Percentiles rank a stretch among this genome's conserved stretches.
These are phyloP conservation scores for Ascochyta viciae-villosae DNA, from an alignment of 2,329 filamentous ascomycete species.

Conservation along the genomic window DNA sequence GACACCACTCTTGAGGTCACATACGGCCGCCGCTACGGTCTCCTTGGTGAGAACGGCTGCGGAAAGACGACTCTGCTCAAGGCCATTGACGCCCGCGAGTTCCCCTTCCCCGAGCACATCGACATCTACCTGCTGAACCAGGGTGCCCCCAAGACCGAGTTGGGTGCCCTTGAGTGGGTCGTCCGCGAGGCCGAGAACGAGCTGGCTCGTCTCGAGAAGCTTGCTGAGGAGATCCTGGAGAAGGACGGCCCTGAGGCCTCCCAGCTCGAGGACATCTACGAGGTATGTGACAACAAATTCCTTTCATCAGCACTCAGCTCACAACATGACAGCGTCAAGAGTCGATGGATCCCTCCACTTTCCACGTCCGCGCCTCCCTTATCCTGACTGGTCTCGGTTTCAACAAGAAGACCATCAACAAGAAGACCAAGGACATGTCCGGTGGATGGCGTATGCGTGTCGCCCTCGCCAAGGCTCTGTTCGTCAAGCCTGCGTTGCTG, in stretches of 20 bases:
- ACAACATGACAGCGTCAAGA: conserved; percentile 79
- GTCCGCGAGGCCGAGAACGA: conserved; percentile 93
- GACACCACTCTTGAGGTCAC: conserved; percentile 93
- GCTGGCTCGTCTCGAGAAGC: conserved; percentile 85
- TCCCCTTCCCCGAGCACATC: conserved; percentile 92
- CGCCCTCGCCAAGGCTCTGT: conserved; percentile 93
- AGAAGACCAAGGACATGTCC: conserved; percentile 99
- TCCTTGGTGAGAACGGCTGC: conserved; percentile 98
- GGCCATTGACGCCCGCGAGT: conserved; percentile 91
- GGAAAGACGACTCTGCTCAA: conserved; percentile 98
- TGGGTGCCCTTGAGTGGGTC: conserved; percentile 96
- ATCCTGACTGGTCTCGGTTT: conserved; percentile 99
- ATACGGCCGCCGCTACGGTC: conserved; percentile 89
- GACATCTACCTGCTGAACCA: conserved; percentile 99
- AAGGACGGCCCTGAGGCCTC: conserved; percentile 90
- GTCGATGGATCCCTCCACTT: conserved; percentile 97
- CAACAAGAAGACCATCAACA: conserved; percentile 97
- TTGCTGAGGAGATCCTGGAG: conserved; percentile 90
- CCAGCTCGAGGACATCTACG: conserved; percentile 91
- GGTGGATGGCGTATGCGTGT: conserved; percentile 99
- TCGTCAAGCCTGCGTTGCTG: conserved; percentile 95
- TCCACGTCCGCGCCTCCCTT: conserved; percentile 91
- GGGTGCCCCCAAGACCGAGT: conserved; percentile 86
- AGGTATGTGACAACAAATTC: conserved; percentile 66
- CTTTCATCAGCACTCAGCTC: neutral